Conservation (phyloP, 768 basidiomycete genomes). For the Baorangia bicolor region DNA sequence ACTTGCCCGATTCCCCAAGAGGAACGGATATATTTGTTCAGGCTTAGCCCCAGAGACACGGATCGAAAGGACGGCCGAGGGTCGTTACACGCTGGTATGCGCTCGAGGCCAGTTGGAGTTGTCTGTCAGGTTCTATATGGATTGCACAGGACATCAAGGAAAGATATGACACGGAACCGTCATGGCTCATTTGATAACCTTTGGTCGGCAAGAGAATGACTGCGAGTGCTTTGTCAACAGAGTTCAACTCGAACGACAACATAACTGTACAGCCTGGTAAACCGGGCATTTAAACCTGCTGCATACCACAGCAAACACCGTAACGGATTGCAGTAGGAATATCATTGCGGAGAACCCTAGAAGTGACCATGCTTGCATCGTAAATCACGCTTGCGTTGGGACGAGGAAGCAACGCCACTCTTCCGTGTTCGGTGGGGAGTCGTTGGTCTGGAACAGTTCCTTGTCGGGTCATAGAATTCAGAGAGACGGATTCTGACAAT, state of each 20-base stretch:
- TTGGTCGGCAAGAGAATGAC: neutral
- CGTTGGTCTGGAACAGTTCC: neutral
- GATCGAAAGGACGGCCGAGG: neutral
- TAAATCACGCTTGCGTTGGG: neutral
- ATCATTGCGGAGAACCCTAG: no score
- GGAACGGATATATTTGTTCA: neutral
- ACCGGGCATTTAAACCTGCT: neutral
- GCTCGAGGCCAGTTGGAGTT: neutral
- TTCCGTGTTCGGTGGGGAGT: no score
- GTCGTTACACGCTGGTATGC: neutral
- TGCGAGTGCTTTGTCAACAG: neutral
- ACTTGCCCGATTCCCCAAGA: neutral
- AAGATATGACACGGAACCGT: neutral
- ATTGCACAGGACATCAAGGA: neutral
- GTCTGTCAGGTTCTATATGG: neutral
- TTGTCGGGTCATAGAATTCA: neutral
- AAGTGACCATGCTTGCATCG: neutral
- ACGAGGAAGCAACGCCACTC: neutral
- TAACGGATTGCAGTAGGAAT: no score
- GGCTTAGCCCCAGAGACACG: neutral
- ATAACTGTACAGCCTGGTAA: neutral
- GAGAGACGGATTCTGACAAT: neutral
- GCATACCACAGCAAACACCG: neutral
- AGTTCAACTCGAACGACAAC: neutral
- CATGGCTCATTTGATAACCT: neutral